These are phyloP conservation scores for Fusarium beomiforme DNA, from an alignment of 2,329 filamentous ascomycete species.

Conservation along the genomic window DNA sequence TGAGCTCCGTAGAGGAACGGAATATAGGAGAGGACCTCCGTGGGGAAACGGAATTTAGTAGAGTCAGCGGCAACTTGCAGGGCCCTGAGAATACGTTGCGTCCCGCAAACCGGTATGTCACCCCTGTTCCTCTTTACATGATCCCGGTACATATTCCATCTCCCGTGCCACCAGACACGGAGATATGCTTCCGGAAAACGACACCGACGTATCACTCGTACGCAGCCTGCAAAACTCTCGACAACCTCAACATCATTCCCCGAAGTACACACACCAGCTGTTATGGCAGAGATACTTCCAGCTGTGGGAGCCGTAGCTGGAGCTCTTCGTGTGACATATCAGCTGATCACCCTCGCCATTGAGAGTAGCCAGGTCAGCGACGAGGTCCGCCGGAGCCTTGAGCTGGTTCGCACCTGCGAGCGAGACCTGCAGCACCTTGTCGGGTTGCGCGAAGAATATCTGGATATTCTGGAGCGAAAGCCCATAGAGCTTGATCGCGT, in stretches of 20 bases:
- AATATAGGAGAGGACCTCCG: background rate
- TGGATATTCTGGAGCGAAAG: slow-evolving; percentile 36
- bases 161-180: background rate
- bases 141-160: background rate
- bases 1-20: background rate
- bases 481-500: slow-evolving; percentile 39
- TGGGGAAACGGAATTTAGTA: background rate
- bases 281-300: background rate
- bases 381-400: slow-evolving; percentile 41
- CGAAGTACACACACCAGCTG: background rate
- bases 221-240: background rate
- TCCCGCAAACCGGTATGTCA: no score
- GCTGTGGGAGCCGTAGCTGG: background rate
- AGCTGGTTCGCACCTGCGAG: slow-evolving; percentile 46
- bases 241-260: background rate
- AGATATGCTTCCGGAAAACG: background rate
- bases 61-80: no score
- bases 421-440: slow-evolving; percentile 46
- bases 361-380: slow-evolving; percentile 37
- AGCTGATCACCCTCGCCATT: slow-evolving; percentile 17
- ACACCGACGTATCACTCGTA: background rate
- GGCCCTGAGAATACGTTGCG: no score
- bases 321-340: slow-evolving; percentile 10
- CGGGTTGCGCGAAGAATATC: slow-evolving; percentile 41
- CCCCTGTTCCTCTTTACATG: background rate